phyloP scores from a whole-genome alignment of 2,329 filamentous ascomycete genomes.

The Sclerotinia nivalis region DNA sequence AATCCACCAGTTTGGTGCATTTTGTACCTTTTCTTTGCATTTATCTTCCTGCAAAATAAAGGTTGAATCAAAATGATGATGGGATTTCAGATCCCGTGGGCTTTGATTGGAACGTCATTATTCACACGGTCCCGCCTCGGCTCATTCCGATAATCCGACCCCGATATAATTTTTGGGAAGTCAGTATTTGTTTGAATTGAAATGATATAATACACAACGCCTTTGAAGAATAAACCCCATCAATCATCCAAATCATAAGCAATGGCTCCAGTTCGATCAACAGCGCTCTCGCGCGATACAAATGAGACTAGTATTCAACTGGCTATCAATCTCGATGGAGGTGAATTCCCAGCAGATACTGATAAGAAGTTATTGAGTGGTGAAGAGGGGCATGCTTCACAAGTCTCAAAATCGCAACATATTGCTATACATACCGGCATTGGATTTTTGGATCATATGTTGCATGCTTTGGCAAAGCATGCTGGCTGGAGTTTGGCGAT shows the following conservation, averaged over 20 bases:
- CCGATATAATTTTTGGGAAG: slow-evolving; percentile 16
- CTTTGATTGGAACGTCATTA: slow-evolving; percentile 22
- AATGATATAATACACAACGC: background rate
- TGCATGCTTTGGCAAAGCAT: slow-evolving; percentile 95
- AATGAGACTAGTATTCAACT: slow-evolving; percentile 98
- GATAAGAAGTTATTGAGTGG: slow-evolving; percentile 55
- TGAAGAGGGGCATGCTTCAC: slow-evolving; percentile 72
- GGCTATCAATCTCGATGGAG: slow-evolving; percentile 61
- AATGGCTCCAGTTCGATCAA: slow-evolving; percentile 56
- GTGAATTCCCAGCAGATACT: slow-evolving; percentile 67
- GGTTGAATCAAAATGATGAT: slow-evolving; percentile 3
- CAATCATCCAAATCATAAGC: background rate
- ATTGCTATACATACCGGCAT: slow-evolving; percentile 92
- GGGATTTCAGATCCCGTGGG: slow-evolving; percentile 14
- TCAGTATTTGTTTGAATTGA: background rate
- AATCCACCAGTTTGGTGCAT: slow-evolving; percentile 58
- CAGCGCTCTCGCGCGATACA: slow-evolving; percentile 81
- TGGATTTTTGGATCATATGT: slow-evolving; percentile 98
- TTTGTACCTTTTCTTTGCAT: slow-evolving; percentile 23
- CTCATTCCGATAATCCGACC: slow-evolving; percentile 23
- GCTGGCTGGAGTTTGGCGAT: slow-evolving; percentile 88
- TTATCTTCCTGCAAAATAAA: slow-evolving; percentile 20
- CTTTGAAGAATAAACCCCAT: background rate
- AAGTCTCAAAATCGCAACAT: slow-evolving; percentile 79
- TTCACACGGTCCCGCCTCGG: slow-evolving; percentile 11